phyloP scores from a whole-genome alignment of 805 yeast species.

The Yarrowia phangngaensis region DNA sequence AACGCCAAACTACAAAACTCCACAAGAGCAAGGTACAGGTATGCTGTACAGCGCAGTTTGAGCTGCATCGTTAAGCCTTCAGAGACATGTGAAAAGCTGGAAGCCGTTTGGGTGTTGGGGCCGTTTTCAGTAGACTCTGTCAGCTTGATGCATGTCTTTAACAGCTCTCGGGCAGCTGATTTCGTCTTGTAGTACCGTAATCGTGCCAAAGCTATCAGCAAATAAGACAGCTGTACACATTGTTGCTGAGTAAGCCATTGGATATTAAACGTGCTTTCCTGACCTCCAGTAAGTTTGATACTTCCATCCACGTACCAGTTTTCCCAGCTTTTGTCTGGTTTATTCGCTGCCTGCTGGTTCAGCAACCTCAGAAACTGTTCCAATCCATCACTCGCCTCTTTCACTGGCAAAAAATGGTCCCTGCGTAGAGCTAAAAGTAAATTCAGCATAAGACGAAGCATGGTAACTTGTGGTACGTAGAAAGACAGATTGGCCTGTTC shows the following conservation, averaged over 20 bases:
- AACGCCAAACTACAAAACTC: conserved; percentile 17
- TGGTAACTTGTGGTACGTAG: neutral
- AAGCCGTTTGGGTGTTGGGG: neutral
- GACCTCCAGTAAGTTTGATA: conserved; percentile 11
- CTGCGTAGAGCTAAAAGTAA: neutral
- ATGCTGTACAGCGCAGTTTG: conserved; percentile 7
- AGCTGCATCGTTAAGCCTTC: conserved; percentile 1
- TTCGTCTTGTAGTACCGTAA: conserved; percentile 10
- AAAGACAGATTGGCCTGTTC: neutral
- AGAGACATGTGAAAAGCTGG: conserved; percentile 5
- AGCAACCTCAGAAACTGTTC: conserved; percentile 1
- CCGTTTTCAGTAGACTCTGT: neutral
- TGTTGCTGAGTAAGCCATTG: conserved; percentile 20
- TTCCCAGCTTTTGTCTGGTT: conserved; percentile 20
- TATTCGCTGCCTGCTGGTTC: conserved; percentile 11
- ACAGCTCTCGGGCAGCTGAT: neutral
- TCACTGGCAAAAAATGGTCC: conserved; percentile 4
- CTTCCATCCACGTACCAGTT: conserved; percentile 25
- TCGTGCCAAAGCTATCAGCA: conserved; percentile 4
- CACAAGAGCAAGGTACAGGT: conserved; percentile 9
- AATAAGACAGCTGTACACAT: neutral
- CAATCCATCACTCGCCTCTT: neutral
- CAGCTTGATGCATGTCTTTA: conserved; percentile 9
- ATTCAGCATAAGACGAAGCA: neutral
- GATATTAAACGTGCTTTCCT: conserved; percentile 11